Evolutionary conservation across 106 monocot species (phyloP).

Genomic region (Dendrobium huoshanense): DNA sequence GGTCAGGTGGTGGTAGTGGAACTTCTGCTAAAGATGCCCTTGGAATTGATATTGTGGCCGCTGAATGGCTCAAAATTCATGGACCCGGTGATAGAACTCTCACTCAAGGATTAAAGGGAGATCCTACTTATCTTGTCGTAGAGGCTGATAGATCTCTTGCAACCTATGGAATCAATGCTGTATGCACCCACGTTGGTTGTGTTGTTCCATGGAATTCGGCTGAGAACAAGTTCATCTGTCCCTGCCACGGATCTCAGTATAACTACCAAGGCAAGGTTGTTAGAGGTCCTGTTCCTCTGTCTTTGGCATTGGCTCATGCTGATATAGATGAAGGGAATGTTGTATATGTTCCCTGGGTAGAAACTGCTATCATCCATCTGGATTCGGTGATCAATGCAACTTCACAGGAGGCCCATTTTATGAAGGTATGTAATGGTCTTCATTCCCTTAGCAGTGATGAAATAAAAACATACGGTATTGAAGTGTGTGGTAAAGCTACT

Average conservation of each 20-base stretch:
- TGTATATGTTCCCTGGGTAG: too few relatives aligned
- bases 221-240: conserved; percentile 97
- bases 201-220: conserved; percentile 89
- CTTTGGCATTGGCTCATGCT: too few relatives aligned
- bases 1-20: conserved; percentile 54
- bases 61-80: conserved; percentile 77
- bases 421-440: too few relatives aligned
- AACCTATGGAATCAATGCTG: conserved; percentile 89
- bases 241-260: conserved; percentile 97
- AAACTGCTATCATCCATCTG: too few relatives aligned
- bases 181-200: conserved; percentile 95
- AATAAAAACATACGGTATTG: too few relatives aligned
- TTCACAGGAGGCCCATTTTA: too few relatives aligned
- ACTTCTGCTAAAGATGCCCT: conserved; percentile 76
- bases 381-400: too few relatives aligned
- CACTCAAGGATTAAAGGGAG: conserved; percentile 90
- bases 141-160: conserved; percentile 80
- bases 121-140: conserved; percentile 92
- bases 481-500: too few relatives aligned
- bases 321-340: too few relatives aligned
- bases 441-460: too few relatives aligned
- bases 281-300: conserved; percentile 87
- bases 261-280: conserved; percentile 90
- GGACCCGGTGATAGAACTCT: conserved; percentile 91
- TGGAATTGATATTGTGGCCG: conserved; percentile 62